A percentile compares a stretch with the other conserved stretches of the same genome.
phyloP scores from a whole-genome alignment of 1,284 basidiomycete species.

The Heliocybe sulcata region DNA sequence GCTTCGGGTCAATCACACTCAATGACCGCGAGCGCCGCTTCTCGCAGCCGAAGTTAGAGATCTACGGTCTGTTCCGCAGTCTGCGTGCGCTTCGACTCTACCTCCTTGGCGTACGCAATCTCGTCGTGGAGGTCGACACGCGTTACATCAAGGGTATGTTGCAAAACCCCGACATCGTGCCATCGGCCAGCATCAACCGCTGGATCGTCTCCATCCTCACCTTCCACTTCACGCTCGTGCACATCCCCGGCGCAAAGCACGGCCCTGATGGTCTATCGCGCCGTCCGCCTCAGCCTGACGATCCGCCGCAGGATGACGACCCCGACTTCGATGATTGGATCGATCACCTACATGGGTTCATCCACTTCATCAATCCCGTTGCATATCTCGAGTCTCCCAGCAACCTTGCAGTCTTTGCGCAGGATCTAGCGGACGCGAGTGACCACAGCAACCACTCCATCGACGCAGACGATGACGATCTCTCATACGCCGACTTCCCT shows the following conservation, averaged over 20 bases:
- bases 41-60: conserved; percentile 33
- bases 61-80: conserved; percentile 29
- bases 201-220: conserved; percentile 32
- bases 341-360: conserved; percentile 17
- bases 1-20: conserved; percentile 25
- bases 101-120: conserved; percentile 25
- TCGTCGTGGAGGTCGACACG: conserved; percentile 31
- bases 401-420: not conserved
- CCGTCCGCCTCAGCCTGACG: conserved; percentile 12
- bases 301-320: conserved; percentile 15
- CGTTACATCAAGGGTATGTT: conserved; percentile 36
- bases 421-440: not conserved
- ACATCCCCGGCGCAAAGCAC: conserved; percentile 22
- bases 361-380: not conserved
- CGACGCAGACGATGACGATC: not conserved
- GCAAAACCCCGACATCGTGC: conserved; percentile 30
- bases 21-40: conserved; percentile 28
- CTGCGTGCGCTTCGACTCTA: conserved; percentile 18
- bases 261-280: conserved; percentile 30
- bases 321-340: conserved; percentile 27
- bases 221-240: conserved; percentile 26
- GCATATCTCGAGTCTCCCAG: not conserved
- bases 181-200: conserved; percentile 25
- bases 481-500: not conserved
- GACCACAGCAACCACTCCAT: too few relatives aligned